Evolutionary conservation across 148 eudicot genomes (phyloP).

Genomic region (Rhododendron griersonianum): DNA sequence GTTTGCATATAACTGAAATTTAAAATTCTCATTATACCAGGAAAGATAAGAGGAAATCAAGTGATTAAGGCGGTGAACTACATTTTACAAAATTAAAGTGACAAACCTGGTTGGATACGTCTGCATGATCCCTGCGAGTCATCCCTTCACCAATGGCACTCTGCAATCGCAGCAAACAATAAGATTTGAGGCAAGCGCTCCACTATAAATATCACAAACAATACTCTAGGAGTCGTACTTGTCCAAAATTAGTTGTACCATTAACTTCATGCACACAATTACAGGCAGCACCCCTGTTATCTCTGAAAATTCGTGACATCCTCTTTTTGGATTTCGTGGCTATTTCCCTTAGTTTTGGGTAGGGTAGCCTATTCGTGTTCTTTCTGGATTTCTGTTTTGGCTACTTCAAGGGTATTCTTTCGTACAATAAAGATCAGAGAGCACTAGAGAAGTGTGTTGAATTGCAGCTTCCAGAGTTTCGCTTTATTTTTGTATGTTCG

Average conservation of each 20-base stretch:
- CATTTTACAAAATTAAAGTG: not conserved
- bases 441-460: not conserved
- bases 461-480: not conserved
- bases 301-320: not conserved
- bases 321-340: not conserved
- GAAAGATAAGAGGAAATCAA: not conserved
- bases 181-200: not conserved
- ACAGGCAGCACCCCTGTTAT: not conserved
- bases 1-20: constrained; percentile 82
- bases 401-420: not conserved
- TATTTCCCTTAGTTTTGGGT: not conserved
- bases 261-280: not conserved
- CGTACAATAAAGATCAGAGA: not conserved
- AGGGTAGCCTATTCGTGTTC: not conserved
- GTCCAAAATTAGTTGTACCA: not conserved
- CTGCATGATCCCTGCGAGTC: constrained; percentile 97
- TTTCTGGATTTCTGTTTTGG: not conserved
- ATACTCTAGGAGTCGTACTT: not conserved
- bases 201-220: not conserved
- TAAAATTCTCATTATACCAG: not conserved
- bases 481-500: not conserved
- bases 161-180: constrained; percentile 34
- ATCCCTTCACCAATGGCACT: constrained; percentile 99
- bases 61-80: not conserved
- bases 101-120: constrained; percentile 93